Evolutionary conservation across 2,329 filamentous ascomycete species (phyloP).

Genomic region (Metarhizium guizhouense): DNA sequence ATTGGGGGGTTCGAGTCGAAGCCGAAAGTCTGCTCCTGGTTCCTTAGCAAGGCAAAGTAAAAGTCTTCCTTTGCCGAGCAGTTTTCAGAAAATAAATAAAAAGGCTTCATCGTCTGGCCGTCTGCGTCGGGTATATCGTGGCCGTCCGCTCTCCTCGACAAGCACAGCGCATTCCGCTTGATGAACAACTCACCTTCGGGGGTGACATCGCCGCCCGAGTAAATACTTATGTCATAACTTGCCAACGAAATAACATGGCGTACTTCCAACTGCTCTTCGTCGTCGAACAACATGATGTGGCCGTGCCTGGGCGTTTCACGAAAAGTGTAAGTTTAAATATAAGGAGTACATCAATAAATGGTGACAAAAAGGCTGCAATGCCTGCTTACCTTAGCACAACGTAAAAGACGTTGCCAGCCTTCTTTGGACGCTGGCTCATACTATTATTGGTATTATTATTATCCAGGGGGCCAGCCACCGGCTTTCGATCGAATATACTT

Average conservation of each 20-base stretch:
- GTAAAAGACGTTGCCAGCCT: conserved; percentile 82
- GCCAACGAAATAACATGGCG: conserved; percentile 90
- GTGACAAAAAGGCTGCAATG: not conserved
- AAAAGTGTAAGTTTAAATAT: too few species aligned
- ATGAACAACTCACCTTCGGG: conserved; percentile 93
- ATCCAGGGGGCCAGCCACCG: conserved; percentile 35
- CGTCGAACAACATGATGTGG: conserved; percentile 95
- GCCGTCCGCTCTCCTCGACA: conserved; percentile 55
- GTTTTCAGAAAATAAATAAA: conserved; percentile 91
- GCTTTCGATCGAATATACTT: conserved; percentile 83
- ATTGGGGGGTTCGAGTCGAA: conserved; percentile 49
- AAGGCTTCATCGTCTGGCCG: conserved; percentile 61
- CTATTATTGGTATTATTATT: conserved; percentile 36
- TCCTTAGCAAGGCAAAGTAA: conserved; percentile 84
- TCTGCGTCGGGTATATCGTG: conserved; percentile 44
- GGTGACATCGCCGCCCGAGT: conserved; percentile 67
- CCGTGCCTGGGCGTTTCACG: conserved; percentile 55
- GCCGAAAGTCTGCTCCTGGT: conserved; percentile 62
- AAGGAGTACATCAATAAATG: not conserved
- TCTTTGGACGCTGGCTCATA: conserved; percentile 46
- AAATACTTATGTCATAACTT: conserved; percentile 78
- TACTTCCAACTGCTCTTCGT: conserved; percentile 89
- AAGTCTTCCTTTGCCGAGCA: conserved; percentile 97
- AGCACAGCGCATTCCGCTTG: conserved; percentile 81
- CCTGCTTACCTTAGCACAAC: conserved; percentile 68